phyloP scores from a whole-genome alignment of 345 rosid genomes.

The Camelina neglecta region DNA sequence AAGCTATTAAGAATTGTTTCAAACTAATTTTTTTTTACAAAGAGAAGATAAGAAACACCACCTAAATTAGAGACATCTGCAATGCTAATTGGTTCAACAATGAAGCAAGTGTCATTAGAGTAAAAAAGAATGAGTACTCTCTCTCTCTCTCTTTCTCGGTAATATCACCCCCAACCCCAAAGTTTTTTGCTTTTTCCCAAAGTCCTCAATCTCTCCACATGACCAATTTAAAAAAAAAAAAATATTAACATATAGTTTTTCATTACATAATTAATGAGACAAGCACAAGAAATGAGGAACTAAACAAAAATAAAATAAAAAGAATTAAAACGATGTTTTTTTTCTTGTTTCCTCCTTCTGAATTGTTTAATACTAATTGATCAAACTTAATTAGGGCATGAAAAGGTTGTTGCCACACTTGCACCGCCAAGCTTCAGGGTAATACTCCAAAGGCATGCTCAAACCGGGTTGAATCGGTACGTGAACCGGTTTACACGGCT shows the following conservation, averaged over 20 bases:
- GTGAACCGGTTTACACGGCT: conserved; percentile 85
- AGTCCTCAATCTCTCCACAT: conserved; percentile 33
- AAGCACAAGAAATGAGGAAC: not conserved
- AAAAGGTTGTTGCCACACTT: conserved; percentile 82
- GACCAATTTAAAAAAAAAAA: not conserved
- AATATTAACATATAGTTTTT: conserved; percentile 26
- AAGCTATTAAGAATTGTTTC: too few species aligned
- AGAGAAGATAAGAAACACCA: not conserved
- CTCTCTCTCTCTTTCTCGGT: conserved; percentile 35
- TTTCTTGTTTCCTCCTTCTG: not conserved
- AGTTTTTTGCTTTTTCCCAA: conserved; percentile 9
- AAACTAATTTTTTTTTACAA: not conserved
- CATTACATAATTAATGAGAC: conserved; percentile 32
- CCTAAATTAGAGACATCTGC: conserved; percentile 22
- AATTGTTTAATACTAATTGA: conserved; percentile 21
- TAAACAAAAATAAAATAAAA: conserved; percentile 22
- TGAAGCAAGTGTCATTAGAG: conserved; percentile 34
- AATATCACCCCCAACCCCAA: conserved; percentile 6
- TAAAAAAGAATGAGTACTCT: not conserved
- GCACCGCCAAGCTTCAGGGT: conserved; percentile 99
- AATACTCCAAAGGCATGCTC: conserved; percentile 76
- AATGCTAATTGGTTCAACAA: conserved; percentile 20
- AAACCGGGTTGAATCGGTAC: conserved; percentile 85
- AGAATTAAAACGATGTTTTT: not conserved
- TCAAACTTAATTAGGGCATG: conserved; percentile 58